Evolutionary conservation across 192 early-diverging fungal species (phyloP).

Genomic region (Coemansia sp.): DNA sequence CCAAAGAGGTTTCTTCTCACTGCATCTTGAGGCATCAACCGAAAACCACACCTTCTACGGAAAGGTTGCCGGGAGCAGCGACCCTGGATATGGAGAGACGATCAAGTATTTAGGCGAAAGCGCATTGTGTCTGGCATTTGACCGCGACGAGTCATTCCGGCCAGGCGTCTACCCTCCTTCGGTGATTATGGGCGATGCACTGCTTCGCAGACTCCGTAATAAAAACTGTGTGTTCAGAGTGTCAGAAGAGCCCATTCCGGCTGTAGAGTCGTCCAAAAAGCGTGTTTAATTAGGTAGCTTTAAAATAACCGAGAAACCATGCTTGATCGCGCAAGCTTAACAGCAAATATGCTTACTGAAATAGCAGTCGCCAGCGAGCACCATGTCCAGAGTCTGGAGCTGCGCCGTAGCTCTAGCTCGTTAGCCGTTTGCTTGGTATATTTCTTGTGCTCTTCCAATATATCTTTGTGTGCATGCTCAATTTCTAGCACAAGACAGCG

Average conservation of each 20-base stretch:
- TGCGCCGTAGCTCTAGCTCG: constrained; percentile 19
- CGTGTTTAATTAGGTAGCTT: neutral
- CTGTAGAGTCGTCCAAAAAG: constrained; percentile 7
- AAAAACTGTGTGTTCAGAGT: constrained; percentile 60
- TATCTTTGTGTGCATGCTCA: constrained; percentile 36
- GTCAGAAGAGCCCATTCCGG: constrained; percentile 4
- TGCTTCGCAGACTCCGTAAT: constrained; percentile 64
- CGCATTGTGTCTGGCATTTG: constrained; percentile 69
- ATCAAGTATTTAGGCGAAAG: constrained; percentile 74
- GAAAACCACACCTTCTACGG: constrained; percentile 33
- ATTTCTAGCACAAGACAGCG: constrained; percentile 63
- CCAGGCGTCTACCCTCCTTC: constrained; percentile 79
- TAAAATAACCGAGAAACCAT: constrained; percentile 9
- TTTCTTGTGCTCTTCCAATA: constrained; percentile 28
- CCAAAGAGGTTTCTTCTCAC: constrained; percentile 50
- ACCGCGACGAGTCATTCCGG: constrained; percentile 53
- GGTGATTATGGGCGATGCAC: constrained; percentile 69
- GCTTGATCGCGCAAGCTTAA: constrained; percentile 21
- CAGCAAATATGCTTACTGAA: constrained; percentile 22
- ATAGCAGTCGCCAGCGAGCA: constrained; percentile 28
- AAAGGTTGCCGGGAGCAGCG: constrained; percentile 54
- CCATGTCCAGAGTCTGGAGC: constrained; percentile 37
- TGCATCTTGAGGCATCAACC: constrained; percentile 33
- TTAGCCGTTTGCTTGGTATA: constrained; percentile 17
- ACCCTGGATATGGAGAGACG: constrained; percentile 84